Evolutionary conservation across 202 grass and related monocot genomes (phyloP).

Genomic region (Carex arenaria): DNA sequence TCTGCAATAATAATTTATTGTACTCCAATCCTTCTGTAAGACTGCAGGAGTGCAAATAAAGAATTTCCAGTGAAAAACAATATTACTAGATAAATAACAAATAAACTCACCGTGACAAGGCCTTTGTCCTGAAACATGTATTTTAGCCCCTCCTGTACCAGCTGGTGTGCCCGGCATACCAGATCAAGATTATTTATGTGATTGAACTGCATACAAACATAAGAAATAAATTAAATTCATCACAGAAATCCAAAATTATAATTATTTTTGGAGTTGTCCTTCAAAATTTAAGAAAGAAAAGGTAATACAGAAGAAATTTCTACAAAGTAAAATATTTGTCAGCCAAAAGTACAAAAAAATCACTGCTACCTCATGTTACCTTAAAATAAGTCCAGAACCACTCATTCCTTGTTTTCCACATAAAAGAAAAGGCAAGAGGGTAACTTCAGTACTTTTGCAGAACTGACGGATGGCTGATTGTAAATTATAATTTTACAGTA

Average conservation of each 20-base stretch:
- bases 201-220: slow-evolving; percentile 64
- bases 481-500: background rate
- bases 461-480: background rate
- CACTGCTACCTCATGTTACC: background rate
- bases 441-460: background rate
- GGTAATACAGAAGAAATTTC: background rate
- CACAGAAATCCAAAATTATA: background rate
- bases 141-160: slow-evolving; percentile 95
- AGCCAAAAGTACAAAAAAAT: background rate
- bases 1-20: background rate
- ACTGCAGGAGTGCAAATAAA: background rate
- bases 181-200: slow-evolving; percentile 91
- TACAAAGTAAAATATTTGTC: background rate
- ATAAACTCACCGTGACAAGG: slow-evolving; percentile 85
- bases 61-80: background rate
- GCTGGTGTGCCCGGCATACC: slow-evolving; percentile 90
- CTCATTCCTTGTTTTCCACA: background rate
- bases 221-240: slow-evolving; percentile 8
- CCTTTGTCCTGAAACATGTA: slow-evolving; percentile 99
- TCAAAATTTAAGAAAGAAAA: background rate
- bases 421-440: background rate
- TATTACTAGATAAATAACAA: slow-evolving; percentile 12
- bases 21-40: background rate
- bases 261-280: background rate
- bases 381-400: background rate